Evolutionary conservation across 176 grass and related monocot species (phyloP).

Genomic region (Pontederia crassipes): DNA sequence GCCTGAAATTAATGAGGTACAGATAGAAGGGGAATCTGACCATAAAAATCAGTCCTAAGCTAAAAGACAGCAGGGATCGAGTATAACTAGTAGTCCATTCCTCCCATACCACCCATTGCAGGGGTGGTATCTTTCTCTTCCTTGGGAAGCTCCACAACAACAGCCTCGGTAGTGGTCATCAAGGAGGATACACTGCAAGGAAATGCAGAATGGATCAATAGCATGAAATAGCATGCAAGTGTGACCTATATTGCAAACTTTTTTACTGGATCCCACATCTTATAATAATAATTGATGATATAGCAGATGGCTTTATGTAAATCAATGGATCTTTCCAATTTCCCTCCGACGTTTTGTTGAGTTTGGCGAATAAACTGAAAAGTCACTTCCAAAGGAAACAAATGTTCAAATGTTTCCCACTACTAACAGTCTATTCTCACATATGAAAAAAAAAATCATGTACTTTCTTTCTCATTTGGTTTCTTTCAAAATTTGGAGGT

Average conservation of each 20-base stretch:
- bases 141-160: conserved; percentile 20
- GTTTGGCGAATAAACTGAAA: too few species aligned
- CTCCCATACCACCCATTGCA: conserved; percentile 22
- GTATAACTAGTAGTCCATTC: conserved; percentile 16
- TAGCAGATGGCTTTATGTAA: too few species aligned
- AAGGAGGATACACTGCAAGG: conserved; percentile 17
- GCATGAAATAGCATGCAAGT: background rate
- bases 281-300: too few species aligned
- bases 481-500: too few species aligned
- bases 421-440: background rate
- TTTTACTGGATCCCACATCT: too few species aligned
- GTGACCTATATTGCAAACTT: too few species aligned
- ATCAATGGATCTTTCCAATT: too few species aligned
- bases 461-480: background rate
- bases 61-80: background rate
- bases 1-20: too few species aligned
- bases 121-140: conserved; percentile 15
- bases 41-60: background rate
- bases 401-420: too few species aligned
- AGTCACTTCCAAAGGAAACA: background rate
- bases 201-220: background rate
- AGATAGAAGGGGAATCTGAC: too few species aligned
- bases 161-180: conserved; percentile 24
- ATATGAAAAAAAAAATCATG: background rate
- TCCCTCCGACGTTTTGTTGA: too few species aligned